These are phyloP conservation scores for Coemansia sp. DNA, from an alignment of 192 early-diverging fungal species.

Conservation along the genomic window DNA sequence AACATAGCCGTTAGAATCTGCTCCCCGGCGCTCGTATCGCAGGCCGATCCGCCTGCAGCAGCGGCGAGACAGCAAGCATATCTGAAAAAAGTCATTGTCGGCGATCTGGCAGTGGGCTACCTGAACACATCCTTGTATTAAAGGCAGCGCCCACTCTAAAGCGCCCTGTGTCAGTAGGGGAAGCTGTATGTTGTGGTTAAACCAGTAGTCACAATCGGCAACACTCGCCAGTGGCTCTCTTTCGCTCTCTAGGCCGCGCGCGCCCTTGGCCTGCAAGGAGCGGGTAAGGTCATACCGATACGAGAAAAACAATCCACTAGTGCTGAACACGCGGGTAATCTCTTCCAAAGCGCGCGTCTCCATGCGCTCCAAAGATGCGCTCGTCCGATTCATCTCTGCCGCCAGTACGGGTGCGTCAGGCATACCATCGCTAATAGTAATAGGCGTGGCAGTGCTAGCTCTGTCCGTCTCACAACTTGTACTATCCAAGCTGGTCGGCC, in stretches of 20 bases:
- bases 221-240: constrained; percentile 7
- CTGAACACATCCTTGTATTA: constrained; percentile 73
- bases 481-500: neutral
- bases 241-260: neutral
- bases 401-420: neutral
- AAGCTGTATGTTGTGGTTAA: constrained; percentile 35
- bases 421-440: too few relatives aligned
- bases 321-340: constrained; percentile 32
- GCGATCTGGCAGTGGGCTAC: constrained; percentile 59
- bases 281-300: constrained; percentile 45
- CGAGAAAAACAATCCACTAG: constrained; percentile 45
- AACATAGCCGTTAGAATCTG: constrained; percentile 81
- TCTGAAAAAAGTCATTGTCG: constrained; percentile 60
- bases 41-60: constrained; percentile 61
- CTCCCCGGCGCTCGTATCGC: constrained; percentile 87
- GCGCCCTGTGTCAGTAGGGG: constrained; percentile 9
- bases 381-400: neutral
- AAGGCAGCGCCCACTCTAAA: constrained; percentile 42
- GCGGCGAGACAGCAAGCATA: constrained; percentile 68
- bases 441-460: neutral
- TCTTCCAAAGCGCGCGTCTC: constrained; percentile 45
- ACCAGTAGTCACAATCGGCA: constrained; percentile 43
- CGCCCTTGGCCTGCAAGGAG: constrained; percentile 32
- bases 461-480: neutral
- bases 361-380: constrained; percentile 29